A percentile compares a stretch with the other conserved stretches of the same genome.
Conservation (phyloP, 352 stramenopile genomes). For the Pythium phragmiticola region DNA sequence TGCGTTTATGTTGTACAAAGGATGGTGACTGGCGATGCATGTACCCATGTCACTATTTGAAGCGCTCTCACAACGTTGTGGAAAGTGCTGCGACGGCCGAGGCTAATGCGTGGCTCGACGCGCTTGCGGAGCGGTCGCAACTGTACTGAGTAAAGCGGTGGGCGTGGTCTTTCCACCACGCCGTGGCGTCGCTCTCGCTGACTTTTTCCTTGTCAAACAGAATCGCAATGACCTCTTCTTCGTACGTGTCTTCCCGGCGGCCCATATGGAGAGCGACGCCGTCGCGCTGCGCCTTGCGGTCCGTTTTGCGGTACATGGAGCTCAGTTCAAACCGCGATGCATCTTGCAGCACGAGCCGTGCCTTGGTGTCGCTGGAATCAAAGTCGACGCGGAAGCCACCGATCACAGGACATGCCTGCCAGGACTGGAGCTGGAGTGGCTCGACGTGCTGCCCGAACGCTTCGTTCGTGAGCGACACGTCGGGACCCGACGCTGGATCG, state of each 20-base stretch:
- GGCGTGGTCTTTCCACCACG: constrained; percentile 73
- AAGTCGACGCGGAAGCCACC: constrained; percentile 57
- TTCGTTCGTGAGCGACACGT: constrained; percentile 8
- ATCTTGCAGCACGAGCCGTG: constrained; percentile 70
- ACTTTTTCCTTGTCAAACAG: constrained; percentile 87
- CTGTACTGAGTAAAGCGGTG: constrained; percentile 49
- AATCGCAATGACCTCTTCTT: constrained; percentile 79
- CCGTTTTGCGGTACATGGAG: constrained; percentile 86
- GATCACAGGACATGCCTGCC: constrained; percentile 50
- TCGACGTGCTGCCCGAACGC: constrained; percentile 17
- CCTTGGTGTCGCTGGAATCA: constrained; percentile 72
- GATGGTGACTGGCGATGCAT: background rate
- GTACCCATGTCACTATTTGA: constrained; percentile 10
- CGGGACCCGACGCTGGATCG: background rate
- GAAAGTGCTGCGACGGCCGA: constrained; percentile 16
- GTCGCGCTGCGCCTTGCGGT: constrained; percentile 69
- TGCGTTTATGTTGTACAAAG: background rate
- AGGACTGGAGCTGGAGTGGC: constrained; percentile 34
- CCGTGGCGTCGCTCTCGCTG: constrained; percentile 62
- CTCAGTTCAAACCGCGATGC: constrained; percentile 75
- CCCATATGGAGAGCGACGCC: constrained; percentile 76
- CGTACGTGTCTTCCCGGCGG: constrained; percentile 68
- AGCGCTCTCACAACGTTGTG: background rate
- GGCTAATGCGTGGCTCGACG: constrained; percentile 8
- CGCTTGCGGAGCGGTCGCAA: constrained; percentile 4